These are phyloP conservation scores for Curvularia hawaiiensis DNA, from an alignment of 2,329 filamentous ascomycete genomes.

Conservation along the genomic window DNA sequence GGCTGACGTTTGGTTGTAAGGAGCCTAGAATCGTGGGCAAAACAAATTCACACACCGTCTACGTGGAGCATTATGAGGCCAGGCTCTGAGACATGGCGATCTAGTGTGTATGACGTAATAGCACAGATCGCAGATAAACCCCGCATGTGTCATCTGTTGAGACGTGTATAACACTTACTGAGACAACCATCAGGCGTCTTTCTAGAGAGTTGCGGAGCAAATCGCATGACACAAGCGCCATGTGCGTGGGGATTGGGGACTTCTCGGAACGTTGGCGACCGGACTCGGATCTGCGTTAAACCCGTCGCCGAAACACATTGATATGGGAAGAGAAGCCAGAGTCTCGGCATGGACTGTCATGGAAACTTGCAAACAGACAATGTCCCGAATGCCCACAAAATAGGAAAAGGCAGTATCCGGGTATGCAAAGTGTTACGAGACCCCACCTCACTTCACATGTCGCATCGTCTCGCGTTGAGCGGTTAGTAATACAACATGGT, in stretches of 20 bases:
- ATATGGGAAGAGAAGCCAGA: not conserved
- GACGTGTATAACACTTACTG: not conserved
- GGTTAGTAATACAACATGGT: constrained; percentile 4
- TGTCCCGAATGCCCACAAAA: not conserved
- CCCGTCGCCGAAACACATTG: not conserved
- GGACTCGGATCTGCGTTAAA: not conserved
- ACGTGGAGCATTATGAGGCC: not conserved
- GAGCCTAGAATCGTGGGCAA: not conserved
- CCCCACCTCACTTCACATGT: constrained; percentile 5
- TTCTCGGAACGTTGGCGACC: not conserved
- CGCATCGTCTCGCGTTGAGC: not conserved
- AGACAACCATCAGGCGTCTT: not conserved
- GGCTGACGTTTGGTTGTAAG: not conserved
- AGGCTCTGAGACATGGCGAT: not conserved
- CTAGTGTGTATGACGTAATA: constrained; percentile 1
- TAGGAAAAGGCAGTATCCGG: constrained; percentile 3
- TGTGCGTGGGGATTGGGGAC: not conserved
- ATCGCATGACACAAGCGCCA: not conserved
- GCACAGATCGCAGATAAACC: not conserved
- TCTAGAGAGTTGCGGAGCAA: not conserved
- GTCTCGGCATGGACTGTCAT: constrained; percentile 4
- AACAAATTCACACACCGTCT: not conserved
- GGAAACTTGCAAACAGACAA: constrained; percentile 4
- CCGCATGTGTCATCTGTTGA: not conserved
- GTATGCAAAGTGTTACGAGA: not conserved